These are phyloP conservation scores for Ustilago cynodontis DNA, from an alignment of 1,284 basidiomycete genomes.

Conservation along the genomic window DNA sequence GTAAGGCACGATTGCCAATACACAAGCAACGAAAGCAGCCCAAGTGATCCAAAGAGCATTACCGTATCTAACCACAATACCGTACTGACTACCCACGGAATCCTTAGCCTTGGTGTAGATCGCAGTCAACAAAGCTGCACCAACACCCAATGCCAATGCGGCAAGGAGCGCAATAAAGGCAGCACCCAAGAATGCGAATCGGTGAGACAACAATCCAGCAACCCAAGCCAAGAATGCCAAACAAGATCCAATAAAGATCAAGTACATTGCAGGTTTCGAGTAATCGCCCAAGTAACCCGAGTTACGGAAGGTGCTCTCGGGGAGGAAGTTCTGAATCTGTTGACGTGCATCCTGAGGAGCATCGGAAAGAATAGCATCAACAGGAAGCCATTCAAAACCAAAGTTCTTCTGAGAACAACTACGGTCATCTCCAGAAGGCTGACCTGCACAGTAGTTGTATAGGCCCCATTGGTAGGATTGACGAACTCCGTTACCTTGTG, in stretches of 20 bases:
- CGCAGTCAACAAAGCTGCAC: constrained; percentile 63
- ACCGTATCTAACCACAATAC: constrained; percentile 53
- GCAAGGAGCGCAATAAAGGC: constrained; percentile 60
- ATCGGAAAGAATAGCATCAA: constrained; percentile 41
- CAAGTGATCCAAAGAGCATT: constrained; percentile 67
- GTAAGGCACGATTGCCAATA: constrained; percentile 58
- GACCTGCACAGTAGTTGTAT: constrained; percentile 61
- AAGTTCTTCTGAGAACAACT: constrained; percentile 43
- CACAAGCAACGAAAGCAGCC: constrained; percentile 58
- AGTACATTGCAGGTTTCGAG: constrained; percentile 60
- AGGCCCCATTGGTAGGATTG: constrained; percentile 60
- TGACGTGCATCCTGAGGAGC: constrained; percentile 24
- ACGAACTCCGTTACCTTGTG: constrained; percentile 49
- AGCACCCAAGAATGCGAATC: constrained; percentile 61
- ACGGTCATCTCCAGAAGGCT: constrained; percentile 23
- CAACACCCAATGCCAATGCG: constrained; percentile 55
- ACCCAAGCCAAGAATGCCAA: constrained; percentile 63
- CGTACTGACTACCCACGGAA: constrained; percentile 38
- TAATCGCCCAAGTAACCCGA: constrained; percentile 52
- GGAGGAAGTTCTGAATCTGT: constrained; percentile 33
- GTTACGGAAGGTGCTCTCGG: constrained; percentile 47
- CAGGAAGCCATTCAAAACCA: constrained; percentile 56
- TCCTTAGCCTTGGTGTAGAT: constrained; percentile 54
- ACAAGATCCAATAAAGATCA: constrained; percentile 66
- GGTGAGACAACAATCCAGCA: constrained; percentile 56